phyloP scores from a whole-genome alignment of 2,329 filamentous ascomycete species.

The Teratosphaeriaceae sp. region DNA sequence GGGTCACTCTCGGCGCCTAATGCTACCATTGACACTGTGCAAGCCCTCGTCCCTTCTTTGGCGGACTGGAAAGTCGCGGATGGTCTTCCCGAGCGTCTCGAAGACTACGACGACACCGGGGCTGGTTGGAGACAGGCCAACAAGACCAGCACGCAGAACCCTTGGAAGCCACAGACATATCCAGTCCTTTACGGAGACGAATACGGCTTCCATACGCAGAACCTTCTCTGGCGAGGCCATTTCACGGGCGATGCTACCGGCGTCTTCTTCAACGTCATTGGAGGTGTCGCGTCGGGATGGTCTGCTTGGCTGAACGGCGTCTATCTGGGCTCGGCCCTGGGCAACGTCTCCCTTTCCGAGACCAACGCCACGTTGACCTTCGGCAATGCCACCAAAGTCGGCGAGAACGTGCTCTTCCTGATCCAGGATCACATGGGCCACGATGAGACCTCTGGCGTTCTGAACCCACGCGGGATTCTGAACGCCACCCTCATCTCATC shows the following conservation, averaged over 20 bases:
- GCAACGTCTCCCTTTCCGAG: constrained; percentile 36
- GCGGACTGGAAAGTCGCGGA: constrained; percentile 43
- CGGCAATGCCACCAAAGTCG: constrained; percentile 38
- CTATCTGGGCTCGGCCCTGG: constrained; percentile 51
- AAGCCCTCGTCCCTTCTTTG: constrained; percentile 35
- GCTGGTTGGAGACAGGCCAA: constrained; percentile 38
- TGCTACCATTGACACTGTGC: constrained; percentile 6
- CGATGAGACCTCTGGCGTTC: constrained; percentile 45
- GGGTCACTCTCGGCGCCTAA: constrained; percentile 25
- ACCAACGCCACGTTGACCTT: constrained; percentile 45
- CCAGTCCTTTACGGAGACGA: constrained; percentile 38
- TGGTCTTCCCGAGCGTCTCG: constrained; percentile 42
- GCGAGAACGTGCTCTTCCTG: constrained; percentile 47
- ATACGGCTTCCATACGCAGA: constrained; percentile 37
- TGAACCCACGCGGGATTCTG: constrained; percentile 47
- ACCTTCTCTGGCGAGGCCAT: constrained; percentile 36
- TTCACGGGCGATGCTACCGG: constrained; percentile 34
- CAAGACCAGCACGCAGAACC: constrained; percentile 32
- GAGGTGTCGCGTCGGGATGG: constrained; percentile 52
- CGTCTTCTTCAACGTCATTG: constrained; percentile 47
- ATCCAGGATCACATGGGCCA: constrained; percentile 56
- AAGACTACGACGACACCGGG: constrained; percentile 38
- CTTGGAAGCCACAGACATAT: constrained; percentile 31
- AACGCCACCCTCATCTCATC: constrained; percentile 45
- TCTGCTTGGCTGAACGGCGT: constrained; percentile 52